Evolutionary conservation across 331 rosid genomes (phyloP), one percentile per base, ranked within the genome.

Genomic region (Pyrus hybrid): DNA sequence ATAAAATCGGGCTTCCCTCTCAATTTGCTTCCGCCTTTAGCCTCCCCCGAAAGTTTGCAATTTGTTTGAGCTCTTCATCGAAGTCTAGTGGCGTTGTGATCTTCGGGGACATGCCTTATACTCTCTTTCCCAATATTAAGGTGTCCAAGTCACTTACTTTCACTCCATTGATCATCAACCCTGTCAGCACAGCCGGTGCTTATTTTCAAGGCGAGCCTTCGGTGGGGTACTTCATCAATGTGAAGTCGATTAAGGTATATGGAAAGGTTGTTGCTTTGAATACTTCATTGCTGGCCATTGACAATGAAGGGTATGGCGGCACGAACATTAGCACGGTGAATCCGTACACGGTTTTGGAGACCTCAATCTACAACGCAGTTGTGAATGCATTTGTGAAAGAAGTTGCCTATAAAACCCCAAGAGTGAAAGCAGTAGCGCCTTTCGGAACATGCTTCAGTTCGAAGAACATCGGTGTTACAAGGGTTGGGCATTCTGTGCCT

Each of bases 291-390:
- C 70, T 88, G 25, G 61, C 73, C 8, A 76, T 88, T 66, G 79
- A 88, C 51, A 23, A 8, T 2, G 65, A 75, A 8, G 86, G 86
- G 0, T 1, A 77, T 18, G 93, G 93, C 1, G 93, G 96, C 67
- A 86, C 87, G 2, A 86, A 77, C 68, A 73, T 90, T 4, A 91
- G 93, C 63, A 88, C 90, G n/a, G 88, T 82, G 21, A 79, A 80
- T 65, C 90, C 90, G 0, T 91, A 87, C 80, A 83, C 88, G 3
- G 26, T 79, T 0, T n/a, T 91, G 83, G 88, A 84, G 69, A 84
- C 1, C n/a, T n/a, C n/a, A n/a, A n/a, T n/a, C n/a, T n/a, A n/a
- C n/a, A n/a, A n/a, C n/a, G n/a, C n/a, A n/a, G 68, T 88, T 0
- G 21, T 67, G 7, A 63, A 80, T 35, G 89, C 85, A 0, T 83